Evolutionary conservation across 1,284 basidiomycete genomes (phyloP).

Genomic region (Laetiporus sulphureus): DNA sequence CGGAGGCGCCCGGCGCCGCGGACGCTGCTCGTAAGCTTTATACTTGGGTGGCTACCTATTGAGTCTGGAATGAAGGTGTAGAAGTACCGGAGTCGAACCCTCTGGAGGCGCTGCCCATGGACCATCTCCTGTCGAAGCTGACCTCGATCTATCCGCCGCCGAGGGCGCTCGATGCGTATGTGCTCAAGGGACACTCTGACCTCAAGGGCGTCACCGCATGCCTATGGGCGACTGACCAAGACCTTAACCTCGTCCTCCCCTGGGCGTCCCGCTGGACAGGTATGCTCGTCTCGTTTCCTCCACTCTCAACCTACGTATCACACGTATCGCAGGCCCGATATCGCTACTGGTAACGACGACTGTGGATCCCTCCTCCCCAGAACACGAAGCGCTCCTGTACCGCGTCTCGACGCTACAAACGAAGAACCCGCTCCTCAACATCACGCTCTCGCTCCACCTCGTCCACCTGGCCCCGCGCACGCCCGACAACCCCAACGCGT

Average conservation of each 20-base stretch:
- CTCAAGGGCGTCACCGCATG: conserved; percentile 37
- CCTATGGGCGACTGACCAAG: conserved; percentile 39
- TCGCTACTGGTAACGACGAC: conserved; percentile 46
- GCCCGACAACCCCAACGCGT: conserved; percentile 42
- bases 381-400: conserved; percentile 11
- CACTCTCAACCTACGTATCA: no score
- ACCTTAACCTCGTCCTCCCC: conserved; percentile 26
- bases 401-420: conserved; percentile 21
- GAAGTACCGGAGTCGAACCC: conserved; percentile 7
- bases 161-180: conserved; percentile 19
- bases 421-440: conserved; percentile 19
- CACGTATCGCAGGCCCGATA: conserved; percentile 48
- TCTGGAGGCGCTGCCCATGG: conserved; percentile 17
- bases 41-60: background rate
- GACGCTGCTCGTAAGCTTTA: background rate
- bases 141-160: conserved; percentile 21
- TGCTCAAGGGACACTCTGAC: conserved; percentile 13
- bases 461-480: conserved; percentile 34
- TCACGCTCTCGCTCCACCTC: conserved; percentile 41
- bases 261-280: conserved; percentile 46
- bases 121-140: conserved; percentile 24
- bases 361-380: conserved; percentile 23
- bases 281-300: no score
- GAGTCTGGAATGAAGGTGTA: background rate
- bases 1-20: background rate